Conservation (phyloP, 2,329 filamentous ascomycete species). For the Colletotrichum sp. region DNA sequence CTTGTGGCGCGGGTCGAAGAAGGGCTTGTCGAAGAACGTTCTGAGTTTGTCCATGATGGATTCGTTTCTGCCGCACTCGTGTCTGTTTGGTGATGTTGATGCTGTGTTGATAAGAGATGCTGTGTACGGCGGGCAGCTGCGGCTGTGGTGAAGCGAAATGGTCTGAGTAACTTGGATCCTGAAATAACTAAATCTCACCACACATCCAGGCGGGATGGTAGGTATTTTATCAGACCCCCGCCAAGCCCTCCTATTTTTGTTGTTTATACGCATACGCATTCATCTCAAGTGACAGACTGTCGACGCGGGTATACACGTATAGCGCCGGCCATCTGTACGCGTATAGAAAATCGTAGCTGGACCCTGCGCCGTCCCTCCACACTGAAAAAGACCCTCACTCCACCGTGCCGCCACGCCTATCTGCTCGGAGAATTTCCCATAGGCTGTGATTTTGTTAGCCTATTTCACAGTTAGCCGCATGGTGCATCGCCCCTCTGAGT, state of each 20-base stretch:
- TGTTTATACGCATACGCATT: neutral
- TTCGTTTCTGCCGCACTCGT: rapidly evolving
- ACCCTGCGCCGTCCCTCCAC: neutral
- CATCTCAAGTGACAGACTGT: neutral
- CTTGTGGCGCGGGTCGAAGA: slow-evolving; percentile 18
- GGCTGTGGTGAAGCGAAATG: neutral
- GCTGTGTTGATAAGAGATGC: neutral
- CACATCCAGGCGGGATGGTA: neutral
- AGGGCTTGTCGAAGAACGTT: neutral
- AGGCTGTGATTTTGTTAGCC: neutral
- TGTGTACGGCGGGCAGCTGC: neutral
- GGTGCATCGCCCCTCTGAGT: neutral
- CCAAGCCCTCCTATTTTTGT: neutral
- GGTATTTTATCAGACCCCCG: neutral
- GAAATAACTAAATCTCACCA: neutral
- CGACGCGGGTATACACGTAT: neutral
- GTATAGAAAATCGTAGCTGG: neutral
- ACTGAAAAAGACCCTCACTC: neutral
- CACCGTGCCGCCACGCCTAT: neutral
- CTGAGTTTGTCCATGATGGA: neutral
- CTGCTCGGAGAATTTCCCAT: neutral
- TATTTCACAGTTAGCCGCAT: neutral
- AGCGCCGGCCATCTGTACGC: neutral
- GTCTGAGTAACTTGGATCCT: neutral
- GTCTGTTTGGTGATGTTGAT: neutral